Evolutionary conservation across 352 stramenopile genomes (phyloP), one percentile per base, ranked within the genome.

Genomic region (Pythium chondricola): DNA sequence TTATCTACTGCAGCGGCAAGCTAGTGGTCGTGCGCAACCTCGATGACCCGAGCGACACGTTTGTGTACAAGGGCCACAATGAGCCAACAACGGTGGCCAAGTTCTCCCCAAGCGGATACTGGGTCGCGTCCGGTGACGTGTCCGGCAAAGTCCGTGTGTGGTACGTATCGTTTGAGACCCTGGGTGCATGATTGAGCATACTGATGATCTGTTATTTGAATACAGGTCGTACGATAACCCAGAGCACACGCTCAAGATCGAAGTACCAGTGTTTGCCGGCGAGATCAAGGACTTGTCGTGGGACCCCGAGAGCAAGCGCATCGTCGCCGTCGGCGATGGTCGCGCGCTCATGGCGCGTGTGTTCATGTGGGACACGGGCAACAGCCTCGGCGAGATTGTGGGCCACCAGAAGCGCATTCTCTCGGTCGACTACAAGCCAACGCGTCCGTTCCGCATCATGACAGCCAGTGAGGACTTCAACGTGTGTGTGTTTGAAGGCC

Each of bases 311-410:
- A 97, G 85, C 62, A 98, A 98, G 61, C 83, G 91, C 17, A 93
- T 98, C 47, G 81, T 95, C 18, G 85, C 81, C 7, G 85, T 95
- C 18, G 88, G 88, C 32, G 83, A 96, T 40, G 86, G 85, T 4
- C 76, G 88, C 39, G 61, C 72, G 13, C 41, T 90, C 22, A 84
- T 88, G 70, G 75, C 77, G 20, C 79, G 79, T 29, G 79, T 93
- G 45, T 97, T 99, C 67, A 95, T 96, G 74, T 99, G 95, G 93
- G 96, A 99, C 67, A 98, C 93, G 2, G 96, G 95, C 44, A 98
- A 97, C 61, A 96, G 67, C 42, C 78, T 97, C 25, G 95, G 96
- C 27, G 88, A 98, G 60, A 92, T 98, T 56, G 78, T 88, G 24
- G 88, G 91, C 38, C 94, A 98, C 75, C 71, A 88, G 41, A 97